Conservation (phyloP, 768 basidiomycete species). For the Guyanaporus albipodus region DNA sequence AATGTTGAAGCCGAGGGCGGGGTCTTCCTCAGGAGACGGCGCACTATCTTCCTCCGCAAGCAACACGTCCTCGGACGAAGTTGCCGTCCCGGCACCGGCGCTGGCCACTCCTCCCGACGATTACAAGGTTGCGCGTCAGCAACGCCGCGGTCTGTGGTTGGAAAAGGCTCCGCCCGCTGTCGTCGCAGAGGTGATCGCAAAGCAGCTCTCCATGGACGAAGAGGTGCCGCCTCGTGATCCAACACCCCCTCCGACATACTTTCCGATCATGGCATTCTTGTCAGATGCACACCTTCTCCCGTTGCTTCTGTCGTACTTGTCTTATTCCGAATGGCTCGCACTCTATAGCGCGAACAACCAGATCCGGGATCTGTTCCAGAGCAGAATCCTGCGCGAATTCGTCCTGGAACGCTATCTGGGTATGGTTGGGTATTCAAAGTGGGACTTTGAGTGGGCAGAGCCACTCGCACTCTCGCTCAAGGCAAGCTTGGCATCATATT, state of each 20-base stretch:
- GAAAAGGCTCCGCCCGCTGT: conserved; percentile 37
- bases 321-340: conserved; percentile 71
- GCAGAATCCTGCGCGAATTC: conserved; percentile 51
- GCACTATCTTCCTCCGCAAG: too few species aligned
- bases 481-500: conserved; percentile 41
- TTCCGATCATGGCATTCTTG: conserved; percentile 57
- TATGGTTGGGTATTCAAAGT: conserved; percentile 69
- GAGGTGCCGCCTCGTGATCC: conserved; percentile 20
- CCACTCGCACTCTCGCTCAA: conserved; percentile 59
- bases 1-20: conserved; percentile 33
- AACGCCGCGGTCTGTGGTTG: conserved; percentile 38
- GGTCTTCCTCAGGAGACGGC: not conserved
- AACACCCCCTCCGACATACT: conserved; percentile 31
- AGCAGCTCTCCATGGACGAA: conserved; percentile 15
- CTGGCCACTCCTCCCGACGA: conserved; percentile 35
- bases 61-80: too few species aligned
- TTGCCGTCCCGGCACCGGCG: too few species aligned
- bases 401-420: conserved; percentile 66
- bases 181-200: conserved; percentile 32
- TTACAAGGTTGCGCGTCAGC: conserved; percentile 39
- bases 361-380: conserved; percentile 49
- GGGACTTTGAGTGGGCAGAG: conserved; percentile 54
- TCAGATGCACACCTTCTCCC: conserved; percentile 49
- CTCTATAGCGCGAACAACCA: conserved; percentile 56
- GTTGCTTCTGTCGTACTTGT: conserved; percentile 52